Conservation (phyloP, 352 stramenopile genomes). For the Phytophthora palmivora region DNA sequence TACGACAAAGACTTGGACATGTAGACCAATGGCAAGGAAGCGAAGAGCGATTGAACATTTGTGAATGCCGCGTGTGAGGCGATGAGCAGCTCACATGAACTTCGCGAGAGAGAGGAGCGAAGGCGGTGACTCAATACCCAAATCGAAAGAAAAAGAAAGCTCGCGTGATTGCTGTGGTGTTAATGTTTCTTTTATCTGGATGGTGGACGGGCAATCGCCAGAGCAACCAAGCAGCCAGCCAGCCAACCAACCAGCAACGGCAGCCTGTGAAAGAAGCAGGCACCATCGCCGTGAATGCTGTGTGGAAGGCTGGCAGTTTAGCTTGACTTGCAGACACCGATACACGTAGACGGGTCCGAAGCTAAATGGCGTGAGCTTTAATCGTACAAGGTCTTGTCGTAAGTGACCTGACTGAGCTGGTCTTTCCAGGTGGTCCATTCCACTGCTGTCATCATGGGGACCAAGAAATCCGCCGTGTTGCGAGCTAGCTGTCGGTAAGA, state of each 20-base stretch:
- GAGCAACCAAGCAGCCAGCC: constrained; percentile 15
- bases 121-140: constrained; percentile 32
- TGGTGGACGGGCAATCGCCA: constrained; percentile 24
- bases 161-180: constrained; percentile 48
- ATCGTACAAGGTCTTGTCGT: constrained; percentile 85
- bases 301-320: constrained; percentile 13
- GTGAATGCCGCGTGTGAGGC: constrained; percentile 28
- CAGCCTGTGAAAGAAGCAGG: constrained; percentile 10
- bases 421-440: constrained; percentile 90
- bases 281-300: constrained; percentile 6
- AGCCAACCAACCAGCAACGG: constrained; percentile 9
- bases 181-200: constrained; percentile 44
- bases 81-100: constrained; percentile 30
- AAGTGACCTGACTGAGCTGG: constrained; percentile 71
- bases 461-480: constrained; percentile 78
- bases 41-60: constrained; percentile 31
- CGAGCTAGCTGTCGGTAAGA: constrained; percentile 80
- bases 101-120: constrained; percentile 32
- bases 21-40: constrained; percentile 37
- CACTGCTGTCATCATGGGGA: constrained; percentile 83
- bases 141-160: constrained; percentile 55
- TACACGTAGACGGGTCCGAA: constrained; percentile 5
- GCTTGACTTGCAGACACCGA: constrained; percentile 10
- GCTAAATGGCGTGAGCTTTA: constrained; percentile 31
- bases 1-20: constrained; percentile 20